Evolutionary conservation across 352 stramenopile species (phyloP), one percentile per base, ranked within the genome.

Genomic region (Phytophthora pisi): DNA sequence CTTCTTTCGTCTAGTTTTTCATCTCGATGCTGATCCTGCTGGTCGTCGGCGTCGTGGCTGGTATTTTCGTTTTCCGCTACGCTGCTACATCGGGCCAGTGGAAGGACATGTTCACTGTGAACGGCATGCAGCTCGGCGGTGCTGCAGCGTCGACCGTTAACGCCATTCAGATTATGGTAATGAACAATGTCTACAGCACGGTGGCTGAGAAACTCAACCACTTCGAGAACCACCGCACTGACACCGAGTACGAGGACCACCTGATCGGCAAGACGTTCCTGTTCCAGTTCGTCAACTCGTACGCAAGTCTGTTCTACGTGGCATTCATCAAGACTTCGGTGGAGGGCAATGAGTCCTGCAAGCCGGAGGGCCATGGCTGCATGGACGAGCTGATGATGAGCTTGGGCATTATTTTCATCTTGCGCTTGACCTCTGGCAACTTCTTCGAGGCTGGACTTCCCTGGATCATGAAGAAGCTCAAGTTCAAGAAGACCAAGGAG

Each of bases 171-270:
- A 93, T 93, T 66, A 91, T 90, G 80, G 66, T 93, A 3, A 79
- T 93, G 68, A 93, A 91, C 76, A 84, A 75, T 38, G 68, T 93
- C 28, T 93, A 93, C 66, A 85, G 74, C 16, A 76, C 74, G 3
- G 70, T 93, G 24, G 82, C 86, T 5, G 63, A 76, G 26, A 78
- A 77, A n/a, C 72, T 93, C 38, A 93, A 93, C 64, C 76, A 82
- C 23, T 91, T 72, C 18, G 97, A 99, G 68, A 99, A 99, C 79
- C 97, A 99, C 68, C 86, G 95, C 59, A 99, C 97, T 0, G 96
- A 99, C 68, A 98, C 95, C 2, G 91, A 98, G 68, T 99, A 97
- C 77, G 87, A 98, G 69, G 96, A 98, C 61, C 84, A 97, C 57
- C 61, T 95, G 65, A 93, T 95, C 67, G 83, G 67, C 61, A 92